Evolutionary conservation across 129 eudicot genomes (phyloP).

Genomic region (Smallanthus sonchifolius): DNA sequence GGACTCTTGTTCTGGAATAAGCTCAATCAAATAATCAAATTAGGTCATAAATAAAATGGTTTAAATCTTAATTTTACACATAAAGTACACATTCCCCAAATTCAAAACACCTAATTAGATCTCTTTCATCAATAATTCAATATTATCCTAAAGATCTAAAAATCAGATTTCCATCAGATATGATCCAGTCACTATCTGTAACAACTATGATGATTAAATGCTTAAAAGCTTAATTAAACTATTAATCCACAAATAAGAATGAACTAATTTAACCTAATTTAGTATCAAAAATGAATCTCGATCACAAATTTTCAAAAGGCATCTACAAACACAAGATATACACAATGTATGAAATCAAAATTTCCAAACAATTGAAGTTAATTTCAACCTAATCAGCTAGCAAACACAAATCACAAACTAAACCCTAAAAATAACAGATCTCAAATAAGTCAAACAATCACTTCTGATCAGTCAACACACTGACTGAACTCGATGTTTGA

Average conservation of each 20-base stretch:
- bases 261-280: conserved; percentile 6
- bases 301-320: neutral
- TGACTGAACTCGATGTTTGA: neutral
- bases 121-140: neutral
- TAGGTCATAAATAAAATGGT: neutral
- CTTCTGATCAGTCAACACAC: conserved; percentile 11
- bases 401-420: conserved; percentile 19
- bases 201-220: neutral
- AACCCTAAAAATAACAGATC: neutral
- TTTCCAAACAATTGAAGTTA: neutral
- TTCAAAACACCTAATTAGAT: neutral
- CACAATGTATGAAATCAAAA: neutral
- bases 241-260: neutral
- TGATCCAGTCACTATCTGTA: neutral
- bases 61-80: neutral
- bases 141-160: neutral
- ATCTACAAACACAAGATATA: neutral
- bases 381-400: conserved; percentile 12
- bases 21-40: neutral
- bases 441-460: conserved; percentile 7
- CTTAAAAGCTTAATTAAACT: neutral
- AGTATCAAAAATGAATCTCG: neutral
- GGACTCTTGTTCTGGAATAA: conserved; percentile 52
- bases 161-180: neutral
- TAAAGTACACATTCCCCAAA: neutral